These are phyloP conservation scores for Salix caprea DNA, from an alignment of 345 rosid genomes.

Conservation along the genomic window DNA sequence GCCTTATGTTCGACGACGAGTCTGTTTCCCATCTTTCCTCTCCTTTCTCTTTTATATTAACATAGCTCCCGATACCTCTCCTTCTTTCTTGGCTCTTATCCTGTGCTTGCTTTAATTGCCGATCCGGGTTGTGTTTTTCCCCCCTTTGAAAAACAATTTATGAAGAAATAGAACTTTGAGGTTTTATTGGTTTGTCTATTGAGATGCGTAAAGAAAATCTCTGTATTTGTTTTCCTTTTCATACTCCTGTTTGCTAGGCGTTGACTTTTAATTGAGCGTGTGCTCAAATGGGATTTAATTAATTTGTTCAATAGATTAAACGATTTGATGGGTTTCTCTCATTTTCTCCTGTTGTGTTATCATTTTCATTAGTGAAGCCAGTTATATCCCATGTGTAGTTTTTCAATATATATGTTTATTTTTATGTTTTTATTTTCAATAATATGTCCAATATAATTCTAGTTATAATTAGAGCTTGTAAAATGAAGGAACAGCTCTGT, in stretches of 20 bases:
- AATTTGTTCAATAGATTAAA: no score
- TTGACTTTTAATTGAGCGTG: no score
- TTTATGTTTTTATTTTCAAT: not conserved
- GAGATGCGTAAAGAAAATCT: not conserved
- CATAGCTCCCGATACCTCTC: not conserved
- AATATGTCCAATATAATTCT: not conserved
- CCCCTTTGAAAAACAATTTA: not conserved
- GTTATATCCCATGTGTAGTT: no score
- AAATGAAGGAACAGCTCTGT: not conserved
- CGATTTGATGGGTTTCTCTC: no score
- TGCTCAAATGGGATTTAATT: no score
- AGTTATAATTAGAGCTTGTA: not conserved
- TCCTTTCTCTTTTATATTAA: not conserved
- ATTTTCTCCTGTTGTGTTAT: no score
- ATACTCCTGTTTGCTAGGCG: no score
- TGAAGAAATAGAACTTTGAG: no score
- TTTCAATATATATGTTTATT: no score
- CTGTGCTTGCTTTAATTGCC: not conserved
- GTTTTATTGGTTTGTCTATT: no score
- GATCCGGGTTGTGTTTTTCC: not conserved
- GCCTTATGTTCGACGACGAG: constrained; percentile 99
- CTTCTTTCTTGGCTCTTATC: not conserved
- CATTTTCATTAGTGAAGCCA: no score
- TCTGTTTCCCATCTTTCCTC: constrained; percentile 19
- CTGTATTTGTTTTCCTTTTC: no score